Conservation (phyloP, 2,329 filamentous ascomycete genomes). For the Botrytis cinerea region DNA sequence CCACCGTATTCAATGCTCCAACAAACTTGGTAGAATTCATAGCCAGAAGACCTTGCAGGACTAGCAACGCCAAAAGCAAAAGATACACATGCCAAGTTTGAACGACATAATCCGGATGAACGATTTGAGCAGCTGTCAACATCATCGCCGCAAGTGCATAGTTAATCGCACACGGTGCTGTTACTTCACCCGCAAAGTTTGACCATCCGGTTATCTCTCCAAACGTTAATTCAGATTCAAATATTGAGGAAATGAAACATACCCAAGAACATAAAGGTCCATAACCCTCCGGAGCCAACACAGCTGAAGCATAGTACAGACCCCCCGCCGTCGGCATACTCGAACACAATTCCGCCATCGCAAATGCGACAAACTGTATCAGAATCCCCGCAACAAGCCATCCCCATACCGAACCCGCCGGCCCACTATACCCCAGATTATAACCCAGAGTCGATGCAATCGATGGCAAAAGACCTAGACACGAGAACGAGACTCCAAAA, state of each 20-base stretch:
- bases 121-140: conserved; percentile 41
- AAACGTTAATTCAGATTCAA: not conserved
- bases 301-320: conserved; percentile 60
- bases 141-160: conserved; percentile 44
- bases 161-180: conserved; percentile 37
- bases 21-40: conserved; percentile 43
- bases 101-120: conserved; percentile 40
- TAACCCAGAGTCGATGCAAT: conserved; percentile 44
- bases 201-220: conserved; percentile 28
- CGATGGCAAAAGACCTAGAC: conserved; percentile 44
- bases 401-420: conserved; percentile 55
- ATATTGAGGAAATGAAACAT: not conserved
- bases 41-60: conserved; percentile 41
- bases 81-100: conserved; percentile 44
- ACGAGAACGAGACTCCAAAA: conserved; percentile 44
- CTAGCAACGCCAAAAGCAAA: conserved; percentile 39
- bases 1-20: conserved; percentile 25
- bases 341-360: conserved; percentile 63
- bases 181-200: conserved; percentile 27
- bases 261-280: conserved; percentile 30
- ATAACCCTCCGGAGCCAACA: conserved; percentile 42
- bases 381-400: conserved; percentile 67
- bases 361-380: conserved; percentile 62
- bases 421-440: conserved; percentile 42
- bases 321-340: conserved; percentile 65